Base-by-base conservation (phyloP, 768 basidiomycete species). In the Rhizopogon vinicolor region DNA sequence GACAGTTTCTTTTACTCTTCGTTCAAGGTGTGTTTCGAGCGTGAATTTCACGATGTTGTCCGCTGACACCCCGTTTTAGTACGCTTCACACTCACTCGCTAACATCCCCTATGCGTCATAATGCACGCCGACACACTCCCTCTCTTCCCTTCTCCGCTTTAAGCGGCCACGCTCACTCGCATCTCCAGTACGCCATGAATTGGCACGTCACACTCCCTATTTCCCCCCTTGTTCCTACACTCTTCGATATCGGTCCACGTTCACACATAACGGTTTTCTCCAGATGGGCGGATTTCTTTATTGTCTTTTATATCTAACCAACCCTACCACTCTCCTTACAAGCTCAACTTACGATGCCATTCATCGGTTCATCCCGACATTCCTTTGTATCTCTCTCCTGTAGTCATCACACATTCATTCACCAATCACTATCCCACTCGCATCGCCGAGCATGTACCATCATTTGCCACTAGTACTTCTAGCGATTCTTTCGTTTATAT, bases 251-350 rank as follows among this genome's bases (percentile, higher is more conserved):
- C 18, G 25, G 12, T 37, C 39, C 35, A 22, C 46, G 13, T 5
- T 50, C 43, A 1, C 43, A n/a, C 8, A 50, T 39, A 44, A 35
- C 50, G 13, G n/a, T 54, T 42, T 44, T 39, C 33, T 6, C 3
- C 7, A 5, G 31, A 53, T 44, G 37, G 37, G 19, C 46, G 54
- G 28, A 37, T 56, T 52, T 33, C 53, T 67, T 3, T 39, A 39
- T 16, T 9, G 16, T 33, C 8, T 43, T 45, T 44, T 40, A 16
- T 10, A 7, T 41, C 44, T 31, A 9, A 58, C 54, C 19, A 54
- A 58, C 56, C 41, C 25, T 25, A 53, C 60, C 45, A 29, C 19
- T 33, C 3, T 51, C 50, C 40, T 19, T 14, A 31, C 19, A 16
- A 53, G 41, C 18, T 35, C 39, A 16, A 35, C 12, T 25, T 28